Evolutionary conservation across 257 asterid species (phyloP).

Genomic region (Penstemon eatonii): DNA sequence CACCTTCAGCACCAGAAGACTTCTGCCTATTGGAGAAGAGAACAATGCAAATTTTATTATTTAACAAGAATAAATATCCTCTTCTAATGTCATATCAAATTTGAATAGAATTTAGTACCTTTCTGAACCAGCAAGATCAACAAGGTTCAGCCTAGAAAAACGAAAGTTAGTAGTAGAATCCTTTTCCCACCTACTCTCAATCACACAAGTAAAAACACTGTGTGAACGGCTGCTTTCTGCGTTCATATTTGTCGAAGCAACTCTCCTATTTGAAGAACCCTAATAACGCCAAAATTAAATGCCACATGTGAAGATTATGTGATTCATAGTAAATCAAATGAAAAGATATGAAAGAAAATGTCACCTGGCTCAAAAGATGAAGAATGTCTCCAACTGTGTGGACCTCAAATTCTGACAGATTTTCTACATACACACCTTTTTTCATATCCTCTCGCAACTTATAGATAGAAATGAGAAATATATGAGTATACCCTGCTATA

Average conservation of each 20-base stretch:
- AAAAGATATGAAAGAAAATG: not conserved
- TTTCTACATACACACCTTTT: conserved; percentile 90
- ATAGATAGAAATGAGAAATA: conserved; percentile 25
- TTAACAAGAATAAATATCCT: not conserved
- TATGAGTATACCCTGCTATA: conserved; percentile 23
- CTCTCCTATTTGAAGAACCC: conserved; percentile 92
- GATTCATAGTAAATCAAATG: not conserved
- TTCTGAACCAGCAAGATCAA: conserved; percentile 99
- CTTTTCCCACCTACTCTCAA: conserved; percentile 95
- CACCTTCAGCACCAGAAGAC: conserved; percentile 98
- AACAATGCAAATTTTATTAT: conserved; percentile 17
- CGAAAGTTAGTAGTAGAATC: conserved; percentile 85
- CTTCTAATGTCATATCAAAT: conserved; percentile 10
- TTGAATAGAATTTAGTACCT: conserved; percentile 47
- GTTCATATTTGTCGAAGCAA: conserved; percentile 97
- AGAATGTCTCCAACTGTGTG: conserved; percentile 85
- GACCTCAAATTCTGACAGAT: conserved; percentile 90
- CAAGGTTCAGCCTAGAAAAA: conserved; percentile 91
- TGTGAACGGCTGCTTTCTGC: conserved; percentile 99
- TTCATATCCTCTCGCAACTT: conserved; percentile 89
- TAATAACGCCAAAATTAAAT: conserved; percentile 31
- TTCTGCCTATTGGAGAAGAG: conserved; percentile 65
- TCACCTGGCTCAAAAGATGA: conserved; percentile 86
- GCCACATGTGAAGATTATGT: conserved; percentile 19
- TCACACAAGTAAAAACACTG: conserved; percentile 95